These are phyloP conservation scores for Ehretia macrophylla DNA, from an alignment of 257 asterid genomes.

Conservation along the genomic window DNA sequence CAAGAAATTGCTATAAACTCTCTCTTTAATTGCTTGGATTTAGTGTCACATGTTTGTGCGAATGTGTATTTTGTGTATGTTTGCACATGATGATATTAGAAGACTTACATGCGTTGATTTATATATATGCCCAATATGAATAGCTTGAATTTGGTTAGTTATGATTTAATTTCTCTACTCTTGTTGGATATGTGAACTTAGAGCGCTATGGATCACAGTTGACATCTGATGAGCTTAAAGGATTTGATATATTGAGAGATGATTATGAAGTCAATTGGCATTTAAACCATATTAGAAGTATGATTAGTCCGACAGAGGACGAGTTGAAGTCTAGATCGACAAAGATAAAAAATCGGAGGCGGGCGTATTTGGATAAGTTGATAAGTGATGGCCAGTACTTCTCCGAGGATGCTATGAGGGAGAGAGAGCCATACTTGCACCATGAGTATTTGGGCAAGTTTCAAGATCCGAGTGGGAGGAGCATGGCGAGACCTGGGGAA, in stretches of 20 bases:
- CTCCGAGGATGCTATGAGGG: conserved; percentile 98
- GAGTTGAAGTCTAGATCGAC: conserved; percentile 61
- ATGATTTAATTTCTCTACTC: neutral
- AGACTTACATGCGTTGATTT: neutral
- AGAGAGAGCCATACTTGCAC: conserved; percentile 92
- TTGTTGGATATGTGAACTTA: conserved; percentile 18
- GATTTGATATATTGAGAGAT: conserved; percentile 57
- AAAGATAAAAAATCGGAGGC: conserved; percentile 75
- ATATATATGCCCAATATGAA: neutral
- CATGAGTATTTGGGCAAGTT: conserved; percentile 88
- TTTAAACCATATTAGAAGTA: conserved; percentile 55
- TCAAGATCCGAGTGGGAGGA: conserved; percentile 85
- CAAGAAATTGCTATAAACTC: neutral
- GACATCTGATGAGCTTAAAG: conserved; percentile 61
- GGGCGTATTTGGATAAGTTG: conserved; percentile 80
- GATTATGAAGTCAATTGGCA: conserved; percentile 96
- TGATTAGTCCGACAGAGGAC: conserved; percentile 65
- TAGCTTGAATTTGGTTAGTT: neutral
- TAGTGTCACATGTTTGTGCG: no score
- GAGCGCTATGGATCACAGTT: conserved; percentile 82
- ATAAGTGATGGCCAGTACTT: conserved; percentile 61
- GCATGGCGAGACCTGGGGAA: conserved; percentile 96
- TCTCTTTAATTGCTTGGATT: neutral
- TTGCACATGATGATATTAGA: no score
- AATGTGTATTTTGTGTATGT: no score